Percentiles rank a stretch among this genome's conserved stretches.
Conservation (phyloP, 208 protist genomes). For the Angomonas ambiguus region DNA sequence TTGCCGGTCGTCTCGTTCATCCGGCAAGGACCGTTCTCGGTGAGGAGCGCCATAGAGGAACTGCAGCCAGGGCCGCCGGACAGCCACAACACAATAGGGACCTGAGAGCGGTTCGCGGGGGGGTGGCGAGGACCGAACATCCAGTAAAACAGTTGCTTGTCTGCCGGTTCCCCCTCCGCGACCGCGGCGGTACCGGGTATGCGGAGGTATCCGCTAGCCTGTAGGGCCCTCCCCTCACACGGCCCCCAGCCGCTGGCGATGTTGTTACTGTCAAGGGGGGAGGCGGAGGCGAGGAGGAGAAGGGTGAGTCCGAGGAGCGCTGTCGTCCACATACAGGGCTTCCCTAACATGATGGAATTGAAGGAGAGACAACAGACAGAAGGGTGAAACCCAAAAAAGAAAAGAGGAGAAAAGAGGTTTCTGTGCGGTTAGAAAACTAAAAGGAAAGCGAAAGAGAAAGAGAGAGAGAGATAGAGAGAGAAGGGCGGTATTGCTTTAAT, state of each 20-base stretch:
- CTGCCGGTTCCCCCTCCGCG: conserved; percentile 10
- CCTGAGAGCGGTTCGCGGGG: conserved; percentile 26
- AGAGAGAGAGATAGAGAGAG: no score
- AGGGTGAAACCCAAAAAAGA: background rate
- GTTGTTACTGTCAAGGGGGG: background rate
- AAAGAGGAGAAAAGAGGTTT: background rate
- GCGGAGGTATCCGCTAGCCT: conserved; percentile 75
- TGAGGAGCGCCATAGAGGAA: conserved; percentile 51
- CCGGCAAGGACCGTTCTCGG: conserved; percentile 80
- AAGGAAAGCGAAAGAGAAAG: no score
- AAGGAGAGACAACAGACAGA: no score
- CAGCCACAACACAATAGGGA: conserved; percentile 85
- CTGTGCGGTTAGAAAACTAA: no score
- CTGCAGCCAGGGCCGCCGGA: conserved; percentile 90
- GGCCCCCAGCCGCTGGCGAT: conserved; percentile 18
- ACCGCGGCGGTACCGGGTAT: conserved; percentile 29
- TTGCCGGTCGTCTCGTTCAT: conserved; percentile 45
- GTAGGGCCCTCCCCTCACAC: conserved; percentile 44
- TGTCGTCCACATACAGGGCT: no score
- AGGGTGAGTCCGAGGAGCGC: conserved; percentile 7
- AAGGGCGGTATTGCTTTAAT: no score
- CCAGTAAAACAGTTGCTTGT: conserved; percentile 91
- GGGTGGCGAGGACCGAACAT: conserved; percentile 56
- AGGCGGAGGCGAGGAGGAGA: background rate
- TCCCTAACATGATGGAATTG: no score